These are phyloP conservation scores for Cetraspora pellucida DNA, from an alignment of 192 early-diverging fungal species.

Conservation along the genomic window DNA sequence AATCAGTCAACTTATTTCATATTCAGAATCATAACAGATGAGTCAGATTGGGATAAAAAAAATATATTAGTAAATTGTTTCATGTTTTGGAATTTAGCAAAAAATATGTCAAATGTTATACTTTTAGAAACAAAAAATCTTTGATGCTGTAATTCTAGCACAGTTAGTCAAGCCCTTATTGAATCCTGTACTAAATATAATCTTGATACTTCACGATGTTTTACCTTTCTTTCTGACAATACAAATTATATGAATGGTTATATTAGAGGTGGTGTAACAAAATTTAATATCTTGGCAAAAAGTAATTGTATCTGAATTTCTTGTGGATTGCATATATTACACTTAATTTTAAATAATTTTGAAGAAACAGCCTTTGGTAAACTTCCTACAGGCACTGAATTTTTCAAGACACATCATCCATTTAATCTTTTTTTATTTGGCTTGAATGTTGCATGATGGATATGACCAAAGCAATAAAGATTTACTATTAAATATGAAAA, in stretches of 20 bases:
- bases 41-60: too few species aligned
- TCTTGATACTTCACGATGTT: not conserved
- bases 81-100: slow-evolving; percentile 13
- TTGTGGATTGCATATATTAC: not conserved
- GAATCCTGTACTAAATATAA: slow-evolving; percentile 9
- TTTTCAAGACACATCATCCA: not conserved
- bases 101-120: slow-evolving; percentile 1
- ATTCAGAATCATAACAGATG: not conserved
- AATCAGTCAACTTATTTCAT: slow-evolving; percentile 1
- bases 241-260: slow-evolving; percentile 5
- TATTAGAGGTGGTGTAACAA: slow-evolving; percentile 1
- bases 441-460: slow-evolving; percentile 10
- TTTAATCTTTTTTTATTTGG: slow-evolving; percentile 17
- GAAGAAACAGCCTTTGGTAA: slow-evolving; percentile 20
- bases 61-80: slow-evolving; percentile 2
- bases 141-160: not conserved
- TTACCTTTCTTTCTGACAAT: slow-evolving; percentile 18
- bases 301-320: not conserved
- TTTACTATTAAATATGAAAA: slow-evolving; percentile 10
- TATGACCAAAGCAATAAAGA: slow-evolving; percentile 4
- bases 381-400: not conserved
- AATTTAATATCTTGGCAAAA: not conserved
- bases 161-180: slow-evolving; percentile 1
- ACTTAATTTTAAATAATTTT: slow-evolving; percentile 12
- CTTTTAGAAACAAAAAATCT: slow-evolving; percentile 15